Conservation (phyloP, 2,329 filamentous ascomycete genomes). For the Fusarium goolgardi region DNA sequence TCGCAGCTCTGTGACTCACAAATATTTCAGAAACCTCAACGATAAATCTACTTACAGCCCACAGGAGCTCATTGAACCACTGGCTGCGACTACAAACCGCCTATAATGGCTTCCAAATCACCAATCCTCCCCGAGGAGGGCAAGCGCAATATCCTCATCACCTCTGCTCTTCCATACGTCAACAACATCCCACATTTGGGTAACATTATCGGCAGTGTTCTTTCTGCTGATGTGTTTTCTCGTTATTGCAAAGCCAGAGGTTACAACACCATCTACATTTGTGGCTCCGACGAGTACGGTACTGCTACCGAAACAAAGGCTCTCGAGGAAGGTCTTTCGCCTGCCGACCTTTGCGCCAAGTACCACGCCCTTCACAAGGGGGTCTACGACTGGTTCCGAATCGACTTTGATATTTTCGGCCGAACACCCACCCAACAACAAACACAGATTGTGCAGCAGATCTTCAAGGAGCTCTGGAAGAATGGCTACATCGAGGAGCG, state of each 20-base stretch:
- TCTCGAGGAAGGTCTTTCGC: conserved; percentile 85
- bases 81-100: conserved; percentile 16
- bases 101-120: conserved; percentile 43
- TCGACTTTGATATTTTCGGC: conserved; percentile 94
- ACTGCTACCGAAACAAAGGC: conserved; percentile 97
- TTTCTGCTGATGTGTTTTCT: conserved; percentile 89
- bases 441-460: conserved; percentile 91
- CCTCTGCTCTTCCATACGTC: conserved; percentile 87
- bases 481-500: conserved; percentile 91
- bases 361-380: conserved; percentile 91
- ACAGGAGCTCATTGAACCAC: neutral
- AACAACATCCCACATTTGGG: conserved; percentile 85
- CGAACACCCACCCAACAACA: conserved; percentile 90
- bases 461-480: conserved; percentile 87
- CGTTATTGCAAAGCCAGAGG: conserved; percentile 84
- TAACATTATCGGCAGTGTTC: conserved; percentile 87
- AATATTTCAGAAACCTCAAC: conserved; percentile 10
- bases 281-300: conserved; percentile 92
- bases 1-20: conserved; percentile 44
- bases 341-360: conserved; percentile 88
- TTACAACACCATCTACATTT: conserved; percentile 84
- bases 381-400: conserved; percentile 96
- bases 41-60: neutral
- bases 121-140: conserved; percentile 74
- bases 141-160: conserved; percentile 89